Evolutionary conservation across 2,329 filamentous ascomycete species (phyloP), one percentile per base, ranked within the genome.

Genomic region (Sordariomycetes sp.): DNA sequence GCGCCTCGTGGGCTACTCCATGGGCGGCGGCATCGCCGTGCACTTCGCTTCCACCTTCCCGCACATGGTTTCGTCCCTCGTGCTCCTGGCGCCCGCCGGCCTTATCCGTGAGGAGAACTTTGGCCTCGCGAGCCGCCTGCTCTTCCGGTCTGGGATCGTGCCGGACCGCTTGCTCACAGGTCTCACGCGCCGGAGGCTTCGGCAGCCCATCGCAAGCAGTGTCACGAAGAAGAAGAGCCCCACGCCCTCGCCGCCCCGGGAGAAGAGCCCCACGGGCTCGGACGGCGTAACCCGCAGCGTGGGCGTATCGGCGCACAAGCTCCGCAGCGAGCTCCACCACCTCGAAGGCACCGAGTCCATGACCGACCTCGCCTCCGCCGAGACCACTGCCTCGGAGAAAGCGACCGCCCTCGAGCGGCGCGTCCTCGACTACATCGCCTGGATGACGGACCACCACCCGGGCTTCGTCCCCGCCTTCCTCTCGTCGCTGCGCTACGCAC

Each of bases 51-150:
- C 82, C 11, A 80, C 85, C 59, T 91, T 92, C 67, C 88, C 89
- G 0, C 68, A 81, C 54, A 74, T 93, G 59, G 78, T 96, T 16
- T 78, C 79, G 14, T 82, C 79, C 11, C 76, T 97, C 24, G 77
- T 94, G 12, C 79, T 96, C 6, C 79, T 97, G 50, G 90, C 90
- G 0, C 90, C 92, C 0, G 79, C 86, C 0, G 92, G 92, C 0
- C 76, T 96, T 52, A 82, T 96, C 62, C 74, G 80, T 50, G 70
- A 76, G 0, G 71, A 76, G 59, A 77, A 77, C 63, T 81, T 85
- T 61, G 79, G 79, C 24, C 68, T 71, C 43, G 62, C 74, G 11
- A 76, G 74, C 34, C 74, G 77, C 48, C 66, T 82, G 58, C 65
- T 84, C 56, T 85, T 83, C 69, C 73, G 71, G n/a, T 77, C 77